These are phyloP conservation scores for Daldinia vernicosa DNA, from an alignment of 495 filamentous ascomycete species.

Conservation along the genomic window DNA sequence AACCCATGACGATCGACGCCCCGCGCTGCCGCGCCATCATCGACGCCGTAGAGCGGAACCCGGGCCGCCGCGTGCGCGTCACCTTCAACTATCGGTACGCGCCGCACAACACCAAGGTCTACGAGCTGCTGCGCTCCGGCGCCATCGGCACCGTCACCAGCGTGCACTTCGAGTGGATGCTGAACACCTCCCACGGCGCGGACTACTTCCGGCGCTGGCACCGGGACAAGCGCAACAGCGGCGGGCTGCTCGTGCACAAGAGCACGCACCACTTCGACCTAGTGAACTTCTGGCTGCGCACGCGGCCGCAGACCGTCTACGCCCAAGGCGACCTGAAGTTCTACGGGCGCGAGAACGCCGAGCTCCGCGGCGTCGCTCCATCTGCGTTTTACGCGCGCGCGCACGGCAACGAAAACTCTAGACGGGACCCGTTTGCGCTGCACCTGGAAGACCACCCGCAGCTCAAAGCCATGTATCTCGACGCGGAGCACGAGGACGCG, in stretches of 20 bases:
- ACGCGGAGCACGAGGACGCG: slow-evolving; percentile 67
- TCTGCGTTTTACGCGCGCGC: slow-evolving; percentile 53
- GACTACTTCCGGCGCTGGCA: slow-evolving; percentile 72
- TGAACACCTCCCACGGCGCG: slow-evolving; percentile 67
- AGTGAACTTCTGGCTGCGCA: slow-evolving; percentile 61
- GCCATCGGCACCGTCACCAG: slow-evolving; percentile 63
- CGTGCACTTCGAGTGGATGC: slow-evolving; percentile 69
- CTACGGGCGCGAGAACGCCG: slow-evolving; percentile 58
- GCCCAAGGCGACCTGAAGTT: slow-evolving; percentile 59
- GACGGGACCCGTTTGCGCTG: slow-evolving; percentile 59
- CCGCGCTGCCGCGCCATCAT: slow-evolving; percentile 61
- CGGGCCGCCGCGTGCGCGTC: slow-evolving; percentile 51
- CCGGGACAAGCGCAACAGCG: slow-evolving; percentile 65
- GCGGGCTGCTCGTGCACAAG: slow-evolving; percentile 62
- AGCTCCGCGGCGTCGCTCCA: slow-evolving; percentile 46
- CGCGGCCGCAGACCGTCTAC: slow-evolving; percentile 55
- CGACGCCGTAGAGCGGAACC: slow-evolving; percentile 51
- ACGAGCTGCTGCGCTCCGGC: slow-evolving; percentile 57
- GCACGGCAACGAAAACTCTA: slow-evolving; percentile 48
- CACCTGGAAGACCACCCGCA: slow-evolving; percentile 59
- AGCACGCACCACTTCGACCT: slow-evolving; percentile 62
- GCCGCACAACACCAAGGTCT: slow-evolving; percentile 61
- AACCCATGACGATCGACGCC: slow-evolving; percentile 68
- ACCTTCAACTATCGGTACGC: slow-evolving; percentile 64
- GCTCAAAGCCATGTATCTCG: slow-evolving; percentile 64